phyloP scores from a whole-genome alignment of 106 monocot genomes.

The Phalaenopsis equestris region DNA sequence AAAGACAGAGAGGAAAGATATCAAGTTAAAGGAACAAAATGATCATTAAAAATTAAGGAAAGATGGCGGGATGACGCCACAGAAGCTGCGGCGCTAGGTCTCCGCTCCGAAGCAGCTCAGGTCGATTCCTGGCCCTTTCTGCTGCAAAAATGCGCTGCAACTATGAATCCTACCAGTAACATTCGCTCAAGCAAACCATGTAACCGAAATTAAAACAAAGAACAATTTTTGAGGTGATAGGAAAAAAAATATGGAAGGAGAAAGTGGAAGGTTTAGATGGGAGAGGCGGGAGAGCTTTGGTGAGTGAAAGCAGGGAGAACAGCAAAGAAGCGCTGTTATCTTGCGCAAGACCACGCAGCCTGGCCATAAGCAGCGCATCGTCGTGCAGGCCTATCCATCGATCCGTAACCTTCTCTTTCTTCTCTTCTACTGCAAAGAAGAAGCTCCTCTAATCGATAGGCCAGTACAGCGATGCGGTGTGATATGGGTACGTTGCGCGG shows the following conservation, averaged over 20 bases:
- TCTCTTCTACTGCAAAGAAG: not conserved
- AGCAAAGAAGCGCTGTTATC: slow-evolving; percentile 30
- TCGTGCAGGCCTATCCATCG: slow-evolving; percentile 22
- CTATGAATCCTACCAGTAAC: no score
- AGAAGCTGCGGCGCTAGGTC: not conserved
- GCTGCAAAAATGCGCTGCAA: not conserved
- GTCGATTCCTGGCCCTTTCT: not conserved
- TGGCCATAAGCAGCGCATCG: slow-evolving; percentile 53
- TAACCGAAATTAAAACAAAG: not conserved
- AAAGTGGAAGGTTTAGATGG: not conserved
- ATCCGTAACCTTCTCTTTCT: not conserved
- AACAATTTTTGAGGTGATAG: not conserved
- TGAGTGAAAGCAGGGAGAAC: not conserved
- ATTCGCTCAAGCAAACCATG: no score
- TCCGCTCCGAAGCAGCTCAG: not conserved
- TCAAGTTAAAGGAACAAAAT: slow-evolving; percentile 1
- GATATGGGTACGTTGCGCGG: slow-evolving; percentile 51
- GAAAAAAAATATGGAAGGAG: not conserved
- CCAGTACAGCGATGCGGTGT: slow-evolving; percentile 45
- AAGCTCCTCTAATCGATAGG: slow-evolving; percentile 16
- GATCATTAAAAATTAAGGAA: not conserved
- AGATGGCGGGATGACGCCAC: not conserved
- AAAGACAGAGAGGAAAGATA: not conserved
- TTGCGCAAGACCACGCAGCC: slow-evolving; percentile 33
- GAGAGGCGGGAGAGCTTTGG: no score